Evolutionary conservation across 2,329 filamentous ascomycete species (phyloP).

Genomic region (Teratosphaeriaceae sp.): DNA sequence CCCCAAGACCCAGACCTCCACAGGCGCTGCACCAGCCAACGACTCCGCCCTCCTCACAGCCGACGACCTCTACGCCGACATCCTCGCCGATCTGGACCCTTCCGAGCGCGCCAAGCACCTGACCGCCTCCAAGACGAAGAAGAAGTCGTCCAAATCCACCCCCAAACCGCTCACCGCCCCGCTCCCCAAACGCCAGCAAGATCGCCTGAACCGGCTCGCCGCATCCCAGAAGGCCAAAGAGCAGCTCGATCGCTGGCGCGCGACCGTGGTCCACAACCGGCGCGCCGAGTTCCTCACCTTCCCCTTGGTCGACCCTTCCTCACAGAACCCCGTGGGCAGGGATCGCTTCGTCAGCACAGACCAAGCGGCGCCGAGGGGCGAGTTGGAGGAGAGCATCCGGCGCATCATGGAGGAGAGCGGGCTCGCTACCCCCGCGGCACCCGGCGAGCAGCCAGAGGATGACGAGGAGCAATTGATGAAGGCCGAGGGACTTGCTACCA

Average conservation of each 20-base stretch:
- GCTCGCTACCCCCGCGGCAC: slow-evolving; percentile 49
- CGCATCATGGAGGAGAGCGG: slow-evolving; percentile 87
- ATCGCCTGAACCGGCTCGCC: slow-evolving; percentile 69
- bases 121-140: slow-evolving; percentile 46
- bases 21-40: slow-evolving; percentile 38
- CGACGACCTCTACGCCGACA: slow-evolving; percentile 64
- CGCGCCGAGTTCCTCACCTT: slow-evolving; percentile 86
- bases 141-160: slow-evolving; percentile 27
- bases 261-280: slow-evolving; percentile 91
- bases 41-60: slow-evolving; percentile 55
- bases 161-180: slow-evolving; percentile 60
- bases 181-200: slow-evolving; percentile 78
- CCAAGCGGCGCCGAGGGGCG: slow-evolving; percentile 60
- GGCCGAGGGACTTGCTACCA: slow-evolving; percentile 62
- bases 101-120: slow-evolving; percentile 58
- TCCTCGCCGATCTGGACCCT: slow-evolving; percentile 64
- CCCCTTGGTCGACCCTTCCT: slow-evolving; percentile 64
- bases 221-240: slow-evolving; percentile 91
- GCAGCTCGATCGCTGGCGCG: slow-evolving; percentile 82
- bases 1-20: slow-evolving; percentile 7
- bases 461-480: slow-evolving; percentile 56
- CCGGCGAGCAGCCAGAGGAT: slow-evolving; percentile 47
- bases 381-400: slow-evolving; percentile 79
- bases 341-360: slow-evolving; percentile 49
- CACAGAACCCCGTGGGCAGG: slow-evolving; percentile 52